phyloP scores from a whole-genome alignment of 2,329 filamentous ascomycete genomes.

The Curvularia sp. region DNA sequence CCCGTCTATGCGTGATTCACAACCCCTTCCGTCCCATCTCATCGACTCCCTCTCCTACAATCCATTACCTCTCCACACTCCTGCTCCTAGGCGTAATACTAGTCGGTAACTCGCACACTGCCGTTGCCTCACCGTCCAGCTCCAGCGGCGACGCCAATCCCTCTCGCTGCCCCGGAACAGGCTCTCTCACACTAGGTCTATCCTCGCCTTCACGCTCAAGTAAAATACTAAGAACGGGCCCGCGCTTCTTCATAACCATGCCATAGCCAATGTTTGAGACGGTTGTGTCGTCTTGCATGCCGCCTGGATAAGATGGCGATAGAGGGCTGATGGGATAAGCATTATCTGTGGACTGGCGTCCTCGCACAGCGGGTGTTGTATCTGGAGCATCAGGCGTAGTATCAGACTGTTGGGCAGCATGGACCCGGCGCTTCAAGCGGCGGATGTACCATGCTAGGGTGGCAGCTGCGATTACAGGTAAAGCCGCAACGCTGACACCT shows the following conservation, averaged over 20 bases:
- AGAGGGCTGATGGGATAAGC: conserved; percentile 22
- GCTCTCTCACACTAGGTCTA: conserved; percentile 21
- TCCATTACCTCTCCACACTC: conserved; percentile 22
- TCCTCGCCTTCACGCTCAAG: conserved; percentile 36
- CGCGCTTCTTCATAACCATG: conserved; percentile 30
- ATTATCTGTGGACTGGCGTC: neutral
- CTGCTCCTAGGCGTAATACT: conserved; percentile 30
- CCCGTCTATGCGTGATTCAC: neutral
- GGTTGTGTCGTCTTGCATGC: conserved; percentile 6
- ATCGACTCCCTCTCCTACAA: neutral
- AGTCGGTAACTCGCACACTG: conserved; percentile 31
- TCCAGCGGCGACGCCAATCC: conserved; percentile 35
- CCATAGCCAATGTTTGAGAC: conserved; percentile 17
- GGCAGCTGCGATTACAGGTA: conserved; percentile 25
- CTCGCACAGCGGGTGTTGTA: neutral
- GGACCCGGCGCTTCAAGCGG: conserved; percentile 33
- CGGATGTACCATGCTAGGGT: conserved; percentile 35
- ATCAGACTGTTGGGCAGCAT: conserved; percentile 9
- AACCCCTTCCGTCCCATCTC: neutral
- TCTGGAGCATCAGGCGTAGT: neutral
- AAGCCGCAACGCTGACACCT: conserved; percentile 21
- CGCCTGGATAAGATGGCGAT: neutral
- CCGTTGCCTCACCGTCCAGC: conserved; percentile 29
- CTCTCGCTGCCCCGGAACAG: conserved; percentile 39
- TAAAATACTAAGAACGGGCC: conserved; percentile 32